These are phyloP conservation scores for Cladobotryum protrusum DNA, from an alignment of 2,329 filamentous ascomycete genomes.

Conservation along the genomic window DNA sequence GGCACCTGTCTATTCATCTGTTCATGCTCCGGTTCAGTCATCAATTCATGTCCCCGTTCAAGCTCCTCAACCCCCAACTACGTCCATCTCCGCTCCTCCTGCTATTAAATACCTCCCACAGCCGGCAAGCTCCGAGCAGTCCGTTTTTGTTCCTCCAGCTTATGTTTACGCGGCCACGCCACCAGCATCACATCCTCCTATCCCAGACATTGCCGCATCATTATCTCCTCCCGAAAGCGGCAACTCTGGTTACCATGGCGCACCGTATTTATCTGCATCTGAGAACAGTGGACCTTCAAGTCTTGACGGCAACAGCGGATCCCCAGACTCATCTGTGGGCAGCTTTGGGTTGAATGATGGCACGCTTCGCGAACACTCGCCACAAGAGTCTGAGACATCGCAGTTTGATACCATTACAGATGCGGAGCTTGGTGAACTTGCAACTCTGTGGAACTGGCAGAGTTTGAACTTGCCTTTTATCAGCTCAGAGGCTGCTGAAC, in stretches of 20 bases:
- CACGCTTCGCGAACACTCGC: no score
- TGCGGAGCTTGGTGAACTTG: constrained; percentile 1
- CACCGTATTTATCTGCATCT: neutral
- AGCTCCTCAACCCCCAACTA: neutral
- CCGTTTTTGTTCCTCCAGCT: neutral
- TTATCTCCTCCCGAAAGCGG: neutral
- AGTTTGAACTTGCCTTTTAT: constrained; percentile 3
- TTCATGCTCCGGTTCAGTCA: neutral
- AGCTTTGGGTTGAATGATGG: neutral
- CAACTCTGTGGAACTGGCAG: constrained; percentile 7
- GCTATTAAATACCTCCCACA: neutral
- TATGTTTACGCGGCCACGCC: neutral
- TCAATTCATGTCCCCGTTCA: neutral
- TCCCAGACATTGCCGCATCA: neutral
- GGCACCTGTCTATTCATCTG: neutral
- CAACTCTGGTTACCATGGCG: neutral
- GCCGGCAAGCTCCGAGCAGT: neutral
- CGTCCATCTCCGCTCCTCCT: neutral
- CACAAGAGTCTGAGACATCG: no score
- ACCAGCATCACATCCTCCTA: neutral
- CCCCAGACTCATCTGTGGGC: neutral
- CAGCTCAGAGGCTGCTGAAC: neutral
- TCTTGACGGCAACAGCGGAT: neutral
- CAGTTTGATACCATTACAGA: constrained; percentile 2
- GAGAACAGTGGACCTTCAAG: neutral